Evolutionary conservation across 1,139 yeast species (phyloP).

Genomic region (Hanseniaspora sp.): DNA sequence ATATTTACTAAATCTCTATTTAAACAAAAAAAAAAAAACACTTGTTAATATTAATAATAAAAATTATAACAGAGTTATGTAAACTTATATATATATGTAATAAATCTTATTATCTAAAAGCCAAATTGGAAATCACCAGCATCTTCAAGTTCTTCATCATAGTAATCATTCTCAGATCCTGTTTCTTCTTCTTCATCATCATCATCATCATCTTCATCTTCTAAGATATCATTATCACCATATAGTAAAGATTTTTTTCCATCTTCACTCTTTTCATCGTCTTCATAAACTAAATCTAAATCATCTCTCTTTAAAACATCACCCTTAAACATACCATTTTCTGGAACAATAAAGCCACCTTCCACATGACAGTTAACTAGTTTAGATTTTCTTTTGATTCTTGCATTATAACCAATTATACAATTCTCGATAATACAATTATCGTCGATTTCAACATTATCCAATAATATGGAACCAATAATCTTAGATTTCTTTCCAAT

Average conservation of each 20-base stretch:
- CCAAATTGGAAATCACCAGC: slow-evolving; percentile 20
- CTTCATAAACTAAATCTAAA: slow-evolving; percentile 36
- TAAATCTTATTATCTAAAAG: slow-evolving; percentile 6
- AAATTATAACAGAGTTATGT: not conserved
- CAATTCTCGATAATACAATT: slow-evolving; percentile 76
- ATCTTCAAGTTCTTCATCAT: slow-evolving; percentile 18
- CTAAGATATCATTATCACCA: slow-evolving; percentile 32
- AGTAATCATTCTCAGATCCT: slow-evolving; percentile 17
- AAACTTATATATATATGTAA: not conserved
- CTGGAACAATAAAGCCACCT: slow-evolving; percentile 56
- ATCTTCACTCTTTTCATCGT: slow-evolving; percentile 31
- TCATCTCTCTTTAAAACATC: slow-evolving; percentile 65
- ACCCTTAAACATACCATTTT: slow-evolving; percentile 61
- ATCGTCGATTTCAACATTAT: slow-evolving; percentile 63
- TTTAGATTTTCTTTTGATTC: slow-evolving; percentile 47
- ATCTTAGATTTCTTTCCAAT: slow-evolving; percentile 82
- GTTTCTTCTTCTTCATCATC: slow-evolving; percentile 30
- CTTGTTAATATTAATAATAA: not conserved
- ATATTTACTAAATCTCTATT: not conserved
- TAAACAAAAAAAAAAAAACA: not conserved
- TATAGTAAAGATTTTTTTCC: slow-evolving; percentile 25
- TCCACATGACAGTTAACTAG: slow-evolving; percentile 76
- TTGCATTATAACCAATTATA: slow-evolving; percentile 61
- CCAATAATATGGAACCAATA: slow-evolving; percentile 72
- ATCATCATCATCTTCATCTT: slow-evolving; percentile 39